Base-by-base conservation (phyloP, 2,329 filamentous ascomycete genomes). In the Xylaria sp. region DNA sequence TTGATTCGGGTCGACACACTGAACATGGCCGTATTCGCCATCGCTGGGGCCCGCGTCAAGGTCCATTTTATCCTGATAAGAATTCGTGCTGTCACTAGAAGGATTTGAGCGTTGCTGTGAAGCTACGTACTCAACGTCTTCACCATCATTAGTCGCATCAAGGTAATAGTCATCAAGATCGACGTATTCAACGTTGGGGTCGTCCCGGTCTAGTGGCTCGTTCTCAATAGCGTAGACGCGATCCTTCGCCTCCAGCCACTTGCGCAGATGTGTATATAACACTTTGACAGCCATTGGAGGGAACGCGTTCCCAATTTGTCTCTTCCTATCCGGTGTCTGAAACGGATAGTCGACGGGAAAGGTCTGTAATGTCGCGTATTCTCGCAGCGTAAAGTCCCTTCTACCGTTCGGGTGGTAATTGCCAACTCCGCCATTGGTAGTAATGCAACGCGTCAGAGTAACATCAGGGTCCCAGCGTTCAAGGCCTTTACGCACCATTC, bases 261-360 rank as follows among this genome's bases (percentile, higher is more conserved):
- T 70, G 20, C 83, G 78, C 9, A 89, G 74, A 58, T 87, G 84
- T n/a, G 77, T 75, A 70, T 85, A 88, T 0, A 89, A 74, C 0
- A 84, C 79, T 32, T 80, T 79, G 2, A 88, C 88, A 0, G 86
- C 85, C 34, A 81, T 81, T 0, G 92, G 88, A 0, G 93, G 91
- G 18, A 95, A 93, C 0, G 92, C 93, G 75, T 96, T 95, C 0
- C 93, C 93, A 71, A 95, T 92, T 77, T 94, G 92, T 71, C 83
- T 86, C 72, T 86, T 86, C 18, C 88, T 80, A 15, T 79, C 77
- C 0, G 78, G 82, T 0, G 80, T 80, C 0, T 80, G 70, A 74
- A 95, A 94, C 0, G 78, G 77, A 76, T 93, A 91, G 1, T 81
- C 76, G 0, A 80, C 69, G 0, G 91, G 91, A 62, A 96, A 96